Conservation (phyloP, 2,329 filamentous ascomycete species). For the Ophiocordyceps polyrhachis-furcata region DNA sequence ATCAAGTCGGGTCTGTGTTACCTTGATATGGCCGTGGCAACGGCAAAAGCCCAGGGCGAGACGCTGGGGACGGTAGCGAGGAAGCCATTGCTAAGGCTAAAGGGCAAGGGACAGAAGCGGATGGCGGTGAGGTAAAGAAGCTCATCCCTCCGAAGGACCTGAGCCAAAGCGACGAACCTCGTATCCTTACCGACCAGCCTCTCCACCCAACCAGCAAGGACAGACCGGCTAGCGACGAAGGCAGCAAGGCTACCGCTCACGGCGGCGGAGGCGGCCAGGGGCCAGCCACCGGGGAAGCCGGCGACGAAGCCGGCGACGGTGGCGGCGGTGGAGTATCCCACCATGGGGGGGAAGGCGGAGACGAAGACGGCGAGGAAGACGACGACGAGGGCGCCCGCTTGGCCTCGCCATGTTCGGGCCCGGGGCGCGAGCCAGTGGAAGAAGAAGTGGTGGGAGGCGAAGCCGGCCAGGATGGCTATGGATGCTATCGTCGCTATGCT, state of each 20-base stretch:
- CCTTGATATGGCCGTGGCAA: conserved; percentile 65
- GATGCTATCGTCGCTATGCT: conserved; percentile 13
- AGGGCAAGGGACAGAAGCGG: conserved; percentile 78
- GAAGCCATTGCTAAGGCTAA: conserved; percentile 84
- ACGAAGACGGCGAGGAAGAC: conserved; percentile 58
- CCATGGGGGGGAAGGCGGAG: conserved; percentile 69
- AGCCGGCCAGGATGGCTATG: conserved; percentile 42
- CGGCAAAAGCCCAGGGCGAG: conserved; percentile 51
- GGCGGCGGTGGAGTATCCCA: conserved; percentile 65
- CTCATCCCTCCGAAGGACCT: conserved; percentile 81
- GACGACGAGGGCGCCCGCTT: conserved; percentile 50
- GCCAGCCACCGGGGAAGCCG: conserved; percentile 50
- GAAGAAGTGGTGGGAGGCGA: conserved; percentile 71
- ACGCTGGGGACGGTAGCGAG: conserved; percentile 88
- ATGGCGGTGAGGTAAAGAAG: conserved; percentile 81
- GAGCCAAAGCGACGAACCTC: conserved; percentile 70
- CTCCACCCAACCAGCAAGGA: conserved; percentile 64
- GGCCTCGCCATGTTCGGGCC: conserved; percentile 59
- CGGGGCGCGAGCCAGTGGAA: conserved; percentile 45
- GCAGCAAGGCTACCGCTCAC: conserved; percentile 59
- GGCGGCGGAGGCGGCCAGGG: conserved; percentile 62
- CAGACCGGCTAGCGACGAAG: conserved; percentile 62
- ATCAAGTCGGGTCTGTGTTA: too few species aligned
- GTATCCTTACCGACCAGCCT: conserved; percentile 65
- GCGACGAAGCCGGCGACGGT: conserved; percentile 36